Evolutionary conservation across 495 filamentous ascomycete genomes (phyloP), one percentile per base, ranked within the genome.

Genomic region (Penicillium tannophilum): DNA sequence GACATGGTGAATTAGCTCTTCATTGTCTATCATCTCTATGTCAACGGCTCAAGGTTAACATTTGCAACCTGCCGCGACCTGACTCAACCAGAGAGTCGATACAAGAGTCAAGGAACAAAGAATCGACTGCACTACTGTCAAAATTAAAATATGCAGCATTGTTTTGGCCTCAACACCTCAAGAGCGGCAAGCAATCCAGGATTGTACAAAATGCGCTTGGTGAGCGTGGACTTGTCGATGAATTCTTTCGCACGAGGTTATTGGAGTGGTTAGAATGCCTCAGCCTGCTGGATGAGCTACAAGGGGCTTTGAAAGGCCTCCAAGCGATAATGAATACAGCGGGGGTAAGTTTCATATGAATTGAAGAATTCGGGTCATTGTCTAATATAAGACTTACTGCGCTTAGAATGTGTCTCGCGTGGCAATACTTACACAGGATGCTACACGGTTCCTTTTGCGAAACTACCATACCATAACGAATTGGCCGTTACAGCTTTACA

Each of bases 231-330:
- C 11, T 43, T 36, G 51, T 55, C n/a, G 58, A 54, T 50, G 20
- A 28, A n/a, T 52, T 59, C 33, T 41, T 67, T 16, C 31, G 48
- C 31, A 58, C 19, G 12, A 69, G 63, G 39, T 47, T 69, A 1
- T 59, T 69, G 35, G 59, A 64, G 45, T 69, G 64, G 66, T 36
- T 69, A 24, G 60, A 66, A 58, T 66, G 58, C 55, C 61, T 69
- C 49, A 69, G 63, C 51, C 49, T 69, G 48, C 41, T 64, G 35
- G 58, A 52, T 11, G 54, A 19, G 52, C 41, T 66, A 26, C 41
- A 57, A 28, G 28, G 39, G 36, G 58, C 58, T 28, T 2, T 36
- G 2, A 24, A 23, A 47, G 17, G 19, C 14, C 4, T 47, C 10
- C 4, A 56, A 24, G 17, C 6, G 3, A 14, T 56, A 16, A 4